These are phyloP conservation scores for Hemisphaericaspora lyxosophila DNA, from an alignment of 1,139 yeast genomes.

Conservation along the genomic window DNA sequence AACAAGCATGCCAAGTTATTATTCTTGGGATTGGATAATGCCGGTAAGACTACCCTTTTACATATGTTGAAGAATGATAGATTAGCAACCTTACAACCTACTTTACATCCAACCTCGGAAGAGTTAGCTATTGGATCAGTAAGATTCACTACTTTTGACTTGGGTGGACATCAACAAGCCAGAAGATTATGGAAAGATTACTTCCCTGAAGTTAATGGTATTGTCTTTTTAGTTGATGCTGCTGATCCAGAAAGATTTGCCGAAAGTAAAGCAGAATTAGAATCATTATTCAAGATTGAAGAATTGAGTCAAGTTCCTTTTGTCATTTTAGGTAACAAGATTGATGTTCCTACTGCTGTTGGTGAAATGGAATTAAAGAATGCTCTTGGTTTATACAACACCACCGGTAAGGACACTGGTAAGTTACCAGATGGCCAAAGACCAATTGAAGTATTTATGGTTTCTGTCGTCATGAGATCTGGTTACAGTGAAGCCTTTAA, in stretches of 20 bases:
- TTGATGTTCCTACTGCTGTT: slow-evolving; percentile 91
- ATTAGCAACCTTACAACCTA: slow-evolving; percentile 95
- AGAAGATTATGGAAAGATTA: slow-evolving; percentile 99
- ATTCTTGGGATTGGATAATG: slow-evolving; percentile 95
- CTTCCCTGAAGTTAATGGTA: slow-evolving; percentile 98
- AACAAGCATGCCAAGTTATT: slow-evolving; percentile 96
- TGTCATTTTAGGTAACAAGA: slow-evolving; percentile 92
- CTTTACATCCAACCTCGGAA: slow-evolving; percentile 97
- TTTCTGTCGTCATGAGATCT: slow-evolving; percentile 94
- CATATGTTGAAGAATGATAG: slow-evolving; percentile 98
- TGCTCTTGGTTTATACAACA: slow-evolving; percentile 78
- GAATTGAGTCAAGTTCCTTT: slow-evolving; percentile 90
- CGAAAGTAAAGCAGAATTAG: slow-evolving; percentile 93
- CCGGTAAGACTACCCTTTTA: slow-evolving; percentile 95
- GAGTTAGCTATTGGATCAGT: slow-evolving; percentile 96
- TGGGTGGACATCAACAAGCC: slow-evolving; percentile 98
- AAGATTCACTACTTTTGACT: slow-evolving; percentile 94
- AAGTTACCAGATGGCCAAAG: slow-evolving; percentile 74
- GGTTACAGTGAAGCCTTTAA: slow-evolving; percentile 96
- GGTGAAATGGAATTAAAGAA: slow-evolving; percentile 93
- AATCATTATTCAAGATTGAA: slow-evolving; percentile 86
- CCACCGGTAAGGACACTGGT: slow-evolving; percentile 81
- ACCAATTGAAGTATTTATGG: slow-evolving; percentile 96
- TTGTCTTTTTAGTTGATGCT: slow-evolving; percentile 93
- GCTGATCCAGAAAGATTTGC: slow-evolving; percentile 95